These are phyloP conservation scores for Papilionanthe hybrid DNA, from an alignment of 116 monocot species.

Conservation along the genomic window DNA sequence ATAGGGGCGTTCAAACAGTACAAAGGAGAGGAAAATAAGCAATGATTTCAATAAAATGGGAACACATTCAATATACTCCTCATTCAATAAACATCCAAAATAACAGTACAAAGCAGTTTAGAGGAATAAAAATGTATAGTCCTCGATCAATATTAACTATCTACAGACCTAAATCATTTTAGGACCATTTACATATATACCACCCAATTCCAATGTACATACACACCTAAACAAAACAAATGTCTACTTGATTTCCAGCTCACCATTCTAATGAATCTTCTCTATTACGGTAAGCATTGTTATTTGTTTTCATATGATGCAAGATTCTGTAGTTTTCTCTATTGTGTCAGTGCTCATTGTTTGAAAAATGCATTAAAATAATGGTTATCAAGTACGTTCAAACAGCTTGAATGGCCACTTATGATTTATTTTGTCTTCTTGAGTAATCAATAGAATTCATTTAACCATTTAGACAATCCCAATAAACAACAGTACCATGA, in stretches of 20 bases:
- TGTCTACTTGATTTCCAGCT: constrained; percentile 52
- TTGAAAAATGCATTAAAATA: background rate
- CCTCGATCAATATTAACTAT: too few relatives aligned
- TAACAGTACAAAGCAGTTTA: too few relatives aligned
- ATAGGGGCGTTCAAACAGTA: too few relatives aligned
- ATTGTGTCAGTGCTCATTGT: background rate
- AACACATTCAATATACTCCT: too few relatives aligned
- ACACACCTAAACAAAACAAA: constrained; percentile 13
- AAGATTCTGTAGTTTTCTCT: background rate
- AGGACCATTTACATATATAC: too few relatives aligned
- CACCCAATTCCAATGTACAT: too few relatives aligned
- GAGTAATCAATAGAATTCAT: background rate
- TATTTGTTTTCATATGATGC: background rate
- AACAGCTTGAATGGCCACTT: too few relatives aligned
- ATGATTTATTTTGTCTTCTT: background rate
- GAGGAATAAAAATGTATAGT: too few relatives aligned
- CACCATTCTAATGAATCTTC: constrained; percentile 93
- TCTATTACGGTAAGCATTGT: constrained; percentile 58
- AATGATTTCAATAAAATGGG: too few relatives aligned
- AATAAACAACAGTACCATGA: background rate
- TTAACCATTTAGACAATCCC: background rate
- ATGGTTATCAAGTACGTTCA: background rate
- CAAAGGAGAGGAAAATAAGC: too few relatives aligned
- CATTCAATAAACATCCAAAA: too few relatives aligned
- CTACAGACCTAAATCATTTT: too few relatives aligned